Conservation (phyloP, 1,139 yeast species). For the Debaryomyces sp. region DNA sequence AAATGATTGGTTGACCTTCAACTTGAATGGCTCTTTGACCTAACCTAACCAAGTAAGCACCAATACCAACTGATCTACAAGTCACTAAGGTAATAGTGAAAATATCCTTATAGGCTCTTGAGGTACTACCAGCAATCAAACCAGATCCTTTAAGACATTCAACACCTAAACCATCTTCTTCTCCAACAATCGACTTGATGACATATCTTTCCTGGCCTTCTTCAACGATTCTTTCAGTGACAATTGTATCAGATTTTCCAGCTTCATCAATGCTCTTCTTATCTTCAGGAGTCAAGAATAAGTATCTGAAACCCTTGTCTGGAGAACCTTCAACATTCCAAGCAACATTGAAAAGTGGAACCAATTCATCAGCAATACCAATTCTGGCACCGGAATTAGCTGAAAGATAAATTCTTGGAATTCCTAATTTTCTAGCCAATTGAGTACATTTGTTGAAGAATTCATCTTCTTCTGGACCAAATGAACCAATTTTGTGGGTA, state of each 20-base stretch:
- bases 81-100: conserved; percentile 96
- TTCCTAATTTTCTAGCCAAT: conserved; percentile 84
- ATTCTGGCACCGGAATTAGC: conserved; percentile 99
- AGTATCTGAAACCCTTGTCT: conserved; percentile 85
- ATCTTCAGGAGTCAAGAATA: conserved; percentile 77
- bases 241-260: conserved; percentile 63
- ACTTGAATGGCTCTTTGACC: conserved; percentile 99
- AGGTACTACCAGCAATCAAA: conserved; percentile 97
- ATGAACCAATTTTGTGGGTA: conserved; percentile 96
- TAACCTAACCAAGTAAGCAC: conserved; percentile 95
- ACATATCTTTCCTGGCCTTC: conserved; percentile 80
- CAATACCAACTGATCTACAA: conserved; percentile 98
- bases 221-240: conserved; percentile 81
- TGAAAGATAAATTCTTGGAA: conserved; percentile 92
- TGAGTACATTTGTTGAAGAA: conserved; percentile 93
- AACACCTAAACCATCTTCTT: conserved; percentile 96
- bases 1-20: conserved; percentile 97
- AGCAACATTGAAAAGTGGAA: conserved; percentile 86
- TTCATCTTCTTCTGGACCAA: conserved; percentile 95
- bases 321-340: conserved; percentile 84
- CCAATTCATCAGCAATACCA: conserved; percentile 94
- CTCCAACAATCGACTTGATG: conserved; percentile 85
- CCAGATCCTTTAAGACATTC: conserved; percentile 98
- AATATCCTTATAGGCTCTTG: conserved; percentile 95
- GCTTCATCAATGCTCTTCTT: conserved; percentile 58